Base-by-base conservation (phyloP, 1,284 basidiomycete genomes). In the Puccinia coronata region DNA sequence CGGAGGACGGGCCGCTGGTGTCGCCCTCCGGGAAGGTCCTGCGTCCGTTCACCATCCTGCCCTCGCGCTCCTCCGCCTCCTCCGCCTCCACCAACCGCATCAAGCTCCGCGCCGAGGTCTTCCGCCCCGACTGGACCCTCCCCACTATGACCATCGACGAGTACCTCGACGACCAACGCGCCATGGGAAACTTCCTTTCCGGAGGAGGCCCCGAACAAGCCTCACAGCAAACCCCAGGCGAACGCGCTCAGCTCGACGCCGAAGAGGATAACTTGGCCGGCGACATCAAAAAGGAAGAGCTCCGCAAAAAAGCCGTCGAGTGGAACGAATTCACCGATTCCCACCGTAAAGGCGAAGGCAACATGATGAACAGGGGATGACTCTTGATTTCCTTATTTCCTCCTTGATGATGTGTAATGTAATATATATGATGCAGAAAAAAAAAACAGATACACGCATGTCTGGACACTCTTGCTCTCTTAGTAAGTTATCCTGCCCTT, bases 101-200 rank as follows among this genome's bases (percentile, higher is more conserved):
- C 61, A 89, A 91, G 41, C 85, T 96, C 11, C 91, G 92, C 84
- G 87, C 89, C 0, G 91, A 93, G 84, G 95, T 98, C 2, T 99
- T 98, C 87, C 90, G 91, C 20, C 90, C 93, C 3, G 90, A 90
- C n/a, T 91, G 98, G 86, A 90, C 92, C 31, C 88, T 99, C 41
- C 96, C 96, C 2, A 96, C 94, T 0, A 98, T 99, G 97, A 90
- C 92, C 0, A 91, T 99, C 83, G 96, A 99, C 85, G 93, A 99
- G 86, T 98, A 96, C 85, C 89, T 99, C 31, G 91, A 92, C 83
- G 91, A 95, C 82, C 96, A 99, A 86, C 87, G 89, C 76, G 88
- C 91, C 82, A 88, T 93, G 73, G 95, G 96, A 0, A 96, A 95
- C 80, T 91, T 98, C 84, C 91, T 98, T 82, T 89, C 90, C 2